Percentiles rank a stretch among this genome's conserved stretches.
Evolutionary conservation across 441 rosid species (phyloP).

Genomic region (Aquilaria agallochum): DNA sequence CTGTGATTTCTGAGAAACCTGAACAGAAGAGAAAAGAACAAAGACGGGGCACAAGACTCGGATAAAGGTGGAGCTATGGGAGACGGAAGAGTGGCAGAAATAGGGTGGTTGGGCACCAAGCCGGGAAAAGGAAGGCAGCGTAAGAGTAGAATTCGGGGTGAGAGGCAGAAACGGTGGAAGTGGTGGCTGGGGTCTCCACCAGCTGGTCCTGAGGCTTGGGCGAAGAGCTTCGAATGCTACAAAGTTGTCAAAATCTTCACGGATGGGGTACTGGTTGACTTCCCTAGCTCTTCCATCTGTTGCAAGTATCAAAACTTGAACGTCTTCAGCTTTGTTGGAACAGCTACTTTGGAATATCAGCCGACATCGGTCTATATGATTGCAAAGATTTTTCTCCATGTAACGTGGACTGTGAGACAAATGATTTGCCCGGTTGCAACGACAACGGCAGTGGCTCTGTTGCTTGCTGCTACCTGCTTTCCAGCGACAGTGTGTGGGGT

Average conservation of each 20-base stretch:
- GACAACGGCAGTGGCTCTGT: slow-evolving; percentile 46
- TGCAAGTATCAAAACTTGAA: slow-evolving; percentile 63
- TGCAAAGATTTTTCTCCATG: slow-evolving; percentile 86
- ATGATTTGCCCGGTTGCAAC: slow-evolving; percentile 52
- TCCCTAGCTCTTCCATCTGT: slow-evolving; percentile 50
- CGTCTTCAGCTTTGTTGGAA: slow-evolving; percentile 42
- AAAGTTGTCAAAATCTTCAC: slow-evolving; percentile 57
- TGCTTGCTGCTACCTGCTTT: slow-evolving; percentile 80
- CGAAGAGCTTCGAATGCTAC: slow-evolving; percentile 55
- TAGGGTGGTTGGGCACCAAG: slow-evolving; percentile 61
- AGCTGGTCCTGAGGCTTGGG: slow-evolving; percentile 97
- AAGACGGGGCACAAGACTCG: slow-evolving; percentile 49
- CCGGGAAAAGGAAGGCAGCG: slow-evolving; percentile 81
- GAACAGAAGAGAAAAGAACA: too few species aligned
- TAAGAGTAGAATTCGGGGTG: slow-evolving; percentile 43
- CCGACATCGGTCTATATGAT: slow-evolving; percentile 71
- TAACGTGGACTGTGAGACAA: slow-evolving; percentile 63
- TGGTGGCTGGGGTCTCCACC: slow-evolving; percentile 77
- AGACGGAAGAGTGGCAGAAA: slow-evolving; percentile 26
- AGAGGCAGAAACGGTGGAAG: slow-evolving; percentile 37
- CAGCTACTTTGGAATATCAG: slow-evolving; percentile 50
- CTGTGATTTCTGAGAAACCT: too few species aligned
- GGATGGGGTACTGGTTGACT: slow-evolving; percentile 69
- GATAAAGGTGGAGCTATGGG: slow-evolving; percentile 74
- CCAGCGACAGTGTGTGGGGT: slow-evolving; percentile 63